A percentile compares a stretch with the other conserved stretches of the same genome.
Conservation (phyloP, 805 yeast species). For the Saccharomycopsis fermentans region DNA sequence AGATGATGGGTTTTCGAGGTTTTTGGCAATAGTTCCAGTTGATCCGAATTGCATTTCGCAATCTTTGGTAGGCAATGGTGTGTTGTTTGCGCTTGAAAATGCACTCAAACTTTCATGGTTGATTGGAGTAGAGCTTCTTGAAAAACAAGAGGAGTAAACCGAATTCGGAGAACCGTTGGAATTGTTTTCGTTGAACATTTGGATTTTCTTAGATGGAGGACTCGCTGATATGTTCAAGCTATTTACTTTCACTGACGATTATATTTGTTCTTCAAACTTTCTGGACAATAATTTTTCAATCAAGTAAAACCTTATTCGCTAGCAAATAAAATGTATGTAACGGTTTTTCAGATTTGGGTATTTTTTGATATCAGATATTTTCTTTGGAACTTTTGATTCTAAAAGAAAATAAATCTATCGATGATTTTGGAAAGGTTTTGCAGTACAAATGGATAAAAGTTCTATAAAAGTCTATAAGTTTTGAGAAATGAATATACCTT, state of each 20-base stretch:
- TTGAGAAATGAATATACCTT: neutral
- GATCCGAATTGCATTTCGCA: neutral
- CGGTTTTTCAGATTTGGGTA: neutral
- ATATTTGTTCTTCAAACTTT: too few relatives aligned
- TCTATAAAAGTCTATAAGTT: constrained; percentile 1
- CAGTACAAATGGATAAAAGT: neutral
- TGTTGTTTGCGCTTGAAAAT: constrained; percentile 14
- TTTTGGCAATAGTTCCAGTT: neutral
- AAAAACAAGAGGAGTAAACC: constrained; percentile 12
- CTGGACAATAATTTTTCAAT: too few relatives aligned
- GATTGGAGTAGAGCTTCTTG: constrained; percentile 14
- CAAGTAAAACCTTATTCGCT: neutral
- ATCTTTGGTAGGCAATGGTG: constrained; percentile 12
- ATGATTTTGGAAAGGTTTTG: neutral
- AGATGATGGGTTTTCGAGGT: neutral
- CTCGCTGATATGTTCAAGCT: neutral
- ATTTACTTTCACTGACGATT: neutral
- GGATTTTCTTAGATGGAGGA: neutral
- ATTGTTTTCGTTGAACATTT: neutral
- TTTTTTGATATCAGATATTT: neutral
- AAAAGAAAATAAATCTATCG: neutral
- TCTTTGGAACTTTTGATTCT: neutral
- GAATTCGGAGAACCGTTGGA: constrained; percentile 10
- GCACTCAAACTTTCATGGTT: constrained; percentile 5
- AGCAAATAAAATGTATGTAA: neutral